Conservation (phyloP, 306 rosid genomes). For the Benincasa hispida region DNA sequence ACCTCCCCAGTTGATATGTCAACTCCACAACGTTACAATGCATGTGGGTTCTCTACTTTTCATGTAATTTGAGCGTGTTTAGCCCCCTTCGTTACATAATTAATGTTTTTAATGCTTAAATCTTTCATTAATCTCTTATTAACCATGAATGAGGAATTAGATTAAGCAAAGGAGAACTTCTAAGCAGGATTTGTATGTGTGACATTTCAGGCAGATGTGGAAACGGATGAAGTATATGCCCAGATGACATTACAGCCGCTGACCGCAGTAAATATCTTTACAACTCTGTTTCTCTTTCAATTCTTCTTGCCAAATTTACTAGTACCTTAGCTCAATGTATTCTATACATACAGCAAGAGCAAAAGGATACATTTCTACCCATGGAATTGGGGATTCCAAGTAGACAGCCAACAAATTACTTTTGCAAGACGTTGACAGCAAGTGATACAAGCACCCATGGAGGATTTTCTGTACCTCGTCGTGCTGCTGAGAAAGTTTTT, state of each 20-base stretch:
- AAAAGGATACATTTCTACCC: conserved; percentile 85
- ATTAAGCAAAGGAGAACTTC: not conserved
- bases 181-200: conserved; percentile 8
- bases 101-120: not conserved
- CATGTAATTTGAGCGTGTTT: conserved; percentile 1
- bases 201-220: conserved; percentile 81
- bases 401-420: conserved; percentile 77
- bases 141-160: not conserved
- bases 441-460: conserved; percentile 91
- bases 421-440: conserved; percentile 84
- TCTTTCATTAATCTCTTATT: not conserved
- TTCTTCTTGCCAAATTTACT: conserved; percentile 3
- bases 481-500: conserved; percentile 88
- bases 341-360: conserved; percentile 48
- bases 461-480: conserved; percentile 91
- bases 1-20: conserved; percentile 76
- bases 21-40: conserved; percentile 77
- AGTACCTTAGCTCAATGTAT: not conserved
- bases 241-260: conserved; percentile 88
- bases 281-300: not conserved
- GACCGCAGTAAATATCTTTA: conserved; percentile 37
- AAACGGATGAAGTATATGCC: conserved; percentile 90
- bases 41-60: conserved; percentile 41
- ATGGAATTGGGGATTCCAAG: conserved; percentile 78
- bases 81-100: not conserved